Evolutionary conservation across 345 rosid species (phyloP).

Genomic region (Chamaenerion angustifolium): DNA sequence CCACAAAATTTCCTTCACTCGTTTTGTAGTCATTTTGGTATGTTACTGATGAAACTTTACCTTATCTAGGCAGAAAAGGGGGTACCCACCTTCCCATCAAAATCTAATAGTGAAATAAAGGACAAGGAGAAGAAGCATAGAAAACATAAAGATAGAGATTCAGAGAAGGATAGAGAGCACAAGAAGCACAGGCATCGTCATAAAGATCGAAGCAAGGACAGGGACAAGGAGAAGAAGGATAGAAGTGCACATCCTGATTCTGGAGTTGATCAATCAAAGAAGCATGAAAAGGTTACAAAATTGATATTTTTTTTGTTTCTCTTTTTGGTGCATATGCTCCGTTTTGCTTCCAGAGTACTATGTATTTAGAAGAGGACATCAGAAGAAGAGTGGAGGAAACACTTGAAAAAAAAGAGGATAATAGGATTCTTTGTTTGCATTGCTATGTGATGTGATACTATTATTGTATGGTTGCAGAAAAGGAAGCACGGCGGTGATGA

Average conservation of each 20-base stretch:
- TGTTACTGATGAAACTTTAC: neutral
- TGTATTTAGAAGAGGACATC: too few species aligned
- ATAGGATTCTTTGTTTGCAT: too few species aligned
- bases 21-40: neutral
- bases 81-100: slow-evolving; percentile 54
- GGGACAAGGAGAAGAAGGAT: slow-evolving; percentile 75
- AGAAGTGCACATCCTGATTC: slow-evolving; percentile 69
- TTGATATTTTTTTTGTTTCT: slow-evolving; percentile 7
- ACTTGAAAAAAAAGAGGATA: too few species aligned
- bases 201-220: slow-evolving; percentile 50
- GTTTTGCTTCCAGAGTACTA: too few species aligned
- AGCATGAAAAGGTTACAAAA: slow-evolving; percentile 66
- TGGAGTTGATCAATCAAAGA: slow-evolving; percentile 64
- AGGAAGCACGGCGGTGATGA: slow-evolving; percentile 94
- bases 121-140: slow-evolving; percentile 81
- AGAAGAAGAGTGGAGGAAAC: too few species aligned
- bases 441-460: neutral
- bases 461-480: slow-evolving; percentile 40
- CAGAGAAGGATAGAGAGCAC: slow-evolving; percentile 79
- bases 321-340: too few species aligned
- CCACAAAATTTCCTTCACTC: neutral
- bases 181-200: slow-evolving; percentile 24
- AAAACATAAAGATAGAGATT: slow-evolving; percentile 68
- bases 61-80: slow-evolving; percentile 60
- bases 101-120: slow-evolving; percentile 55